Conservation (phyloP, 176 grass and related monocot species). For the Triticum monococcum region DNA sequence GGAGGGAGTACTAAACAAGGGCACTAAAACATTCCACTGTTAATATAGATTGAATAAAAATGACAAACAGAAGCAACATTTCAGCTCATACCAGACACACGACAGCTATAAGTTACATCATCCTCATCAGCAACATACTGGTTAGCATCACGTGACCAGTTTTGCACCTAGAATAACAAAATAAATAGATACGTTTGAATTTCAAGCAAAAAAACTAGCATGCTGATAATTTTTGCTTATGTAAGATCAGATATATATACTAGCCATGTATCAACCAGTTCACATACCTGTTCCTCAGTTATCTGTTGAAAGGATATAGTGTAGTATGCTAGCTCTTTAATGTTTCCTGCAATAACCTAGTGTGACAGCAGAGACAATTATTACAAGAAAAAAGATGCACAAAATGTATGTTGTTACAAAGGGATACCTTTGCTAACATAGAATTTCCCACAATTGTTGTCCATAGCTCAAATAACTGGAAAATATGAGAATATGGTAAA, state of each 20-base stretch:
- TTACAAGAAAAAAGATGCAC: slow-evolving; percentile 21
- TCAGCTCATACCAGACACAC: slow-evolving; percentile 78
- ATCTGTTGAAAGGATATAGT: slow-evolving; percentile 85
- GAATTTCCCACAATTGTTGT: slow-evolving; percentile 81
- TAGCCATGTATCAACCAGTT: slow-evolving; percentile 7
- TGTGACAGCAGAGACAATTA: slow-evolving; percentile 31
- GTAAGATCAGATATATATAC: background rate
- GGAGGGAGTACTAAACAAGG: background rate
- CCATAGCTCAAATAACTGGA: slow-evolving; percentile 91
- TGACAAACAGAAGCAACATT: background rate
- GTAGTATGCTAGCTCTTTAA: slow-evolving; percentile 87
- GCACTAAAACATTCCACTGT: background rate
- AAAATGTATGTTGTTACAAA: slow-evolving; percentile 10
- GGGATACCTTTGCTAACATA: slow-evolving; percentile 78
- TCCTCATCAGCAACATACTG: slow-evolving; percentile 97
- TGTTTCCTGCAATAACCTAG: slow-evolving; percentile 65
- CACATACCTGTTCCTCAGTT: slow-evolving; percentile 91
- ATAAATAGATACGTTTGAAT: slow-evolving; percentile 12
- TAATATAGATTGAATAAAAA: slow-evolving; percentile 18
- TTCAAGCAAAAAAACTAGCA: slow-evolving; percentile 25
- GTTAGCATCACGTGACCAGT: slow-evolving; percentile 88
- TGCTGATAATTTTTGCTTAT: background rate
- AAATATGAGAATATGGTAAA: slow-evolving; percentile 18
- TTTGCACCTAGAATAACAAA: slow-evolving; percentile 61
- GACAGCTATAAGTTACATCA: slow-evolving; percentile 89